Percentiles rank a stretch among this genome's conserved stretches.
Conservation (phyloP, 352 stramenopile genomes). For the Pythium brachiatum region DNA sequence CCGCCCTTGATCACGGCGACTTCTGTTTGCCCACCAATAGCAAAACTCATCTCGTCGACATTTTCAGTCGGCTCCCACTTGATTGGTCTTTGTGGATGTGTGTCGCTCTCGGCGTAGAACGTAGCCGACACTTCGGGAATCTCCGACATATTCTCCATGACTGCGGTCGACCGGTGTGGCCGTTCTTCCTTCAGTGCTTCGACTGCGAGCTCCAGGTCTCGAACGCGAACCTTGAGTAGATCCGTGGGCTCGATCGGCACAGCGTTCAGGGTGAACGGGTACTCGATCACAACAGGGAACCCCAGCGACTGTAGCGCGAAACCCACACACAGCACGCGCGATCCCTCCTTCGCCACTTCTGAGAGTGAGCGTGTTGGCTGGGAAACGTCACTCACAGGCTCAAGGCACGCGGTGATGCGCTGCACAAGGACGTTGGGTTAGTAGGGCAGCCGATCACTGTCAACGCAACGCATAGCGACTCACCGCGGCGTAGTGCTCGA, state of each 20-base stretch:
- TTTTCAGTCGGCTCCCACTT: no score
- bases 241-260: background rate
- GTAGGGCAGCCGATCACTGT: background rate
- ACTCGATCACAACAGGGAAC: background rate
- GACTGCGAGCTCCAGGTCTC: background rate
- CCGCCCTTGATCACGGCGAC: background rate
- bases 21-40: no score
- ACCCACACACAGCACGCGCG: slow-evolving; percentile 1
- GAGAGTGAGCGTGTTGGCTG: background rate
- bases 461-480: background rate
- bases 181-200: background rate
- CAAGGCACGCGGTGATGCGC: background rate
- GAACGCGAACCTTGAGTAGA: background rate
- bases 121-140: no score
- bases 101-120: no score
- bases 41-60: no score
- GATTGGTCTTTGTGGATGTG: no score
- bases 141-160: no score
- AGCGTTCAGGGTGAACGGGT: background rate
- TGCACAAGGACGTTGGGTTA: background rate
- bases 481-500: background rate
- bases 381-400: background rate
- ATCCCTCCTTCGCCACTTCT: background rate
- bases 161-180: no score
- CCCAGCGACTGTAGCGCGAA: background rate